Evolutionary conservation across 1,139 yeast species (phyloP), one percentile per base, ranked within the genome.

Genomic region (Saccharomyces pastorianus): DNA sequence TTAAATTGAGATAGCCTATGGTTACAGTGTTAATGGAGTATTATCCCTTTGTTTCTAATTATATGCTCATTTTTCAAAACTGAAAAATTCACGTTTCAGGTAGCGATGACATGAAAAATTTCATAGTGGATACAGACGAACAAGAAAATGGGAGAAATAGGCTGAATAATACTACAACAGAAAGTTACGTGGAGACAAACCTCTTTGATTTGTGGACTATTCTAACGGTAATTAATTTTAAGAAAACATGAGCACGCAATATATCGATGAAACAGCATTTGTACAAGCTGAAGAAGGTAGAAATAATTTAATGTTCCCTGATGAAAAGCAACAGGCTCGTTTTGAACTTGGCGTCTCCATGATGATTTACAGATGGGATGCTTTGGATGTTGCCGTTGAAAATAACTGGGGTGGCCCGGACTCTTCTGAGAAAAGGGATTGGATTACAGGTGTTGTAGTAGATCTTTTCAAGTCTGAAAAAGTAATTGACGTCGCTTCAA

Each of bases 371-470:
- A 79, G 80, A 58, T 93, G 99, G 99, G 95, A 89, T 58, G 93
- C 88, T 48, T 76, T 93, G 55, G 78, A 81, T 52, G 85, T 88
- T 0, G 99, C 99, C 0, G 99, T 95, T n/a, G 95, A 83, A n/a
- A 88, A 88, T 67, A 76, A 78, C 44, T 93, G 99, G 99, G 99
- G 99, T 56, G 99, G 99, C 1, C 82, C 96, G 14, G 88, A 88
- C 48, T 85, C 96, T 9, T 81, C 78, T 0, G 98, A 88, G 49
- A 93, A 93, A 71, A 79, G 99, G 65, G 99, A 93, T 68, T 95
- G 99, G 99, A 78, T 91, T 58, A 83, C 90, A 2, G 96, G 90
- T 4, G 76, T 88, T 20, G 81, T 91, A 2, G 81, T 89, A 48
- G 98, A 90, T 46, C 75, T 90, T 54, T 93, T 91, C 66, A 80